A percentile compares a stretch with the other conserved stretches of the same genome.
Evolutionary conservation across 176 grass and related monocot species (phyloP).

Genomic region (Luzula sylvatica): DNA sequence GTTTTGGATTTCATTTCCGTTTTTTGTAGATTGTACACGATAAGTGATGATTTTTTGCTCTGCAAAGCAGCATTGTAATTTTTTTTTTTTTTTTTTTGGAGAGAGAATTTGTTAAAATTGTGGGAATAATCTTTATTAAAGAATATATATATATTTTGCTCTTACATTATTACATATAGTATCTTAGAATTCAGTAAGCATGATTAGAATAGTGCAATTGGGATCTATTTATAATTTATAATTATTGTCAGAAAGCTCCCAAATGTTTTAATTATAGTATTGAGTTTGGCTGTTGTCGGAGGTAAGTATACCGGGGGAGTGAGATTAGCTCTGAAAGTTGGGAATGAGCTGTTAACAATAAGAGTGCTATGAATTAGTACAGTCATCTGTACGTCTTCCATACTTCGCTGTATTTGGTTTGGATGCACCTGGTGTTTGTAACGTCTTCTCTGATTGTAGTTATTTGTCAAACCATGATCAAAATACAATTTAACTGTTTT

Average conservation of each 20-base stretch:
- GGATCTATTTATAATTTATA: slow-evolving; percentile 3
- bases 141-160: neutral
- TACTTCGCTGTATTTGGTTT: no score
- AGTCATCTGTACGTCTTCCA: no score
- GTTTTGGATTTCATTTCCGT: slow-evolving; percentile 28
- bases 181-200: neutral
- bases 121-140: slow-evolving; percentile 9
- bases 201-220: slow-evolving; percentile 15
- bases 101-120: slow-evolving; percentile 17
- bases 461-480: no score
- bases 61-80: slow-evolving; percentile 42
- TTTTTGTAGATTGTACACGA: slow-evolving; percentile 23
- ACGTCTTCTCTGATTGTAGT: no score
- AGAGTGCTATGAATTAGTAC: no score
- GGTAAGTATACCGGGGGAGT: slow-evolving; percentile 16
- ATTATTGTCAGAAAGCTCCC: slow-evolving; percentile 12
- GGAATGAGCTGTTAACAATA: no score
- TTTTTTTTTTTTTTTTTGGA: slow-evolving; percentile 14
- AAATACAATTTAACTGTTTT: no score
- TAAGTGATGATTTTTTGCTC: slow-evolving; percentile 35
- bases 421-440: neutral
- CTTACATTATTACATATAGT: no score
- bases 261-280: slow-evolving; percentile 7
- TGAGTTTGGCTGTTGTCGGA: neutral
- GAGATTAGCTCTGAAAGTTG: no score